Percentiles rank a stretch among this genome's conserved stretches.
phyloP scores from a whole-genome alignment of 352 stramenopile species.

The Pythium phragmitis region DNA sequence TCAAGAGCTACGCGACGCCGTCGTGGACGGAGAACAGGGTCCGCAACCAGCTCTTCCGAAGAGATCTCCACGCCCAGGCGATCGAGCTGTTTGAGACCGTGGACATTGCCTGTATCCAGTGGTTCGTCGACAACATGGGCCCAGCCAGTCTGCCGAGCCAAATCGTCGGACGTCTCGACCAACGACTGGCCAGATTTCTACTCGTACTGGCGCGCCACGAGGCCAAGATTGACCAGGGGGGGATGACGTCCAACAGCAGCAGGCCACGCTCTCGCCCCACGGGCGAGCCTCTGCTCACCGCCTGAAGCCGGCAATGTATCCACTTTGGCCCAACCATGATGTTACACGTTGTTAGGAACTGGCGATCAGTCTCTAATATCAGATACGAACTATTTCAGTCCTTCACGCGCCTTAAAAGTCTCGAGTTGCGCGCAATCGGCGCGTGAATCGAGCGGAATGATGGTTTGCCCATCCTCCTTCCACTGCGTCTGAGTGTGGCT shows the following conservation, averaged over 20 bases:
- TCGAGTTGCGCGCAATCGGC: neutral
- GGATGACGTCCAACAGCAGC: too few relatives aligned
- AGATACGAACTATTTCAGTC: neutral
- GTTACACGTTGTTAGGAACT: too few relatives aligned
- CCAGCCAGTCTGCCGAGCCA: neutral
- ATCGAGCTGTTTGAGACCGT: neutral
- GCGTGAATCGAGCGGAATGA: neutral
- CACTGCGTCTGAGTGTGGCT: neutral
- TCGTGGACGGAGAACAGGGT: neutral
- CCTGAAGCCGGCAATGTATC: neutral
- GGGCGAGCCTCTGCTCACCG: neutral
- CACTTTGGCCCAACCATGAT: too few relatives aligned
- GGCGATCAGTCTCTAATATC: neutral
- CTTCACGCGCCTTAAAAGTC: neutral
- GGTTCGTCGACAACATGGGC: slow-evolving; percentile 1
- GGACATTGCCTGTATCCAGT: slow-evolving; percentile 1
- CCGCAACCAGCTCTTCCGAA: slow-evolving; percentile 1
- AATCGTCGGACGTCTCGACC: neutral
- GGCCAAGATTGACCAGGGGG: too few relatives aligned
- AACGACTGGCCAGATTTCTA: neutral
- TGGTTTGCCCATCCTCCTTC: neutral
- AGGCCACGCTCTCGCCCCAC: neutral
- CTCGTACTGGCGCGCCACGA: neutral
- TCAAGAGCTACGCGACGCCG: neutral
- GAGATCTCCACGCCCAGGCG: neutral